Conservation (phyloP, 441 rosid genomes). For the Adansonia gregorii region DNA sequence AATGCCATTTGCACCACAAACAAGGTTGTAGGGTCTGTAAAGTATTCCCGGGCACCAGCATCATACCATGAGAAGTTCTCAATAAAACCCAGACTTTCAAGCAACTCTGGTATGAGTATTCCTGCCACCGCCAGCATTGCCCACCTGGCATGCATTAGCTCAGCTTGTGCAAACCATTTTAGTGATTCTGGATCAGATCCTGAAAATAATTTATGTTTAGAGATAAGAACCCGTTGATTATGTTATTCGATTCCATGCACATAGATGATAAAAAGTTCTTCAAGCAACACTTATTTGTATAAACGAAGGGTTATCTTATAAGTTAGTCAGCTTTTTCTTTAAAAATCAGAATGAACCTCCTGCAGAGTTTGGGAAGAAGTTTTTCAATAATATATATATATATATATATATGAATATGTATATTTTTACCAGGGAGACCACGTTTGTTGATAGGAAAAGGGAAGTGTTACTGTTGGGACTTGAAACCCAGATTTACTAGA, state of each 20-base stretch:
- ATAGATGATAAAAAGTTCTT: neutral
- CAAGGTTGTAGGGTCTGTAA: slow-evolving; percentile 76
- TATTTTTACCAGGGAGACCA: no score
- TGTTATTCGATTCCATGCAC: neutral
- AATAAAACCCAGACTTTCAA: slow-evolving; percentile 67
- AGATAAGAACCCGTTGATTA: neutral
- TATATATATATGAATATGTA: no score
- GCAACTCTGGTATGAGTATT: slow-evolving; percentile 76
- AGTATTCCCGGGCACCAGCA: slow-evolving; percentile 74
- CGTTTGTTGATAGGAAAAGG: no score
- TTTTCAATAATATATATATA: no score
- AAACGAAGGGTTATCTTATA: neutral
- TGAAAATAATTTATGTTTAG: slow-evolving; percentile 28
- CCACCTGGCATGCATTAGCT: slow-evolving; percentile 86
- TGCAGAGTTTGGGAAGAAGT: neutral
- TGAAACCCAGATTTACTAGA: no score
- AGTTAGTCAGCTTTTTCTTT: neutral
- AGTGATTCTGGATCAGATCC: slow-evolving; percentile 85
- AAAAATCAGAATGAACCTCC: neutral
- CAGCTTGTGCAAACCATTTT: slow-evolving; percentile 95
- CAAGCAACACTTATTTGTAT: neutral
- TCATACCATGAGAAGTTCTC: slow-evolving; percentile 85
- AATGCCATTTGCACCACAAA: slow-evolving; percentile 69
- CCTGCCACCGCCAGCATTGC: slow-evolving; percentile 93
- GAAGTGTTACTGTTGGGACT: no score